These are phyloP conservation scores for Apiospora saccharicola DNA, from an alignment of 2,329 filamentous ascomycete species.

Conservation along the genomic window DNA sequence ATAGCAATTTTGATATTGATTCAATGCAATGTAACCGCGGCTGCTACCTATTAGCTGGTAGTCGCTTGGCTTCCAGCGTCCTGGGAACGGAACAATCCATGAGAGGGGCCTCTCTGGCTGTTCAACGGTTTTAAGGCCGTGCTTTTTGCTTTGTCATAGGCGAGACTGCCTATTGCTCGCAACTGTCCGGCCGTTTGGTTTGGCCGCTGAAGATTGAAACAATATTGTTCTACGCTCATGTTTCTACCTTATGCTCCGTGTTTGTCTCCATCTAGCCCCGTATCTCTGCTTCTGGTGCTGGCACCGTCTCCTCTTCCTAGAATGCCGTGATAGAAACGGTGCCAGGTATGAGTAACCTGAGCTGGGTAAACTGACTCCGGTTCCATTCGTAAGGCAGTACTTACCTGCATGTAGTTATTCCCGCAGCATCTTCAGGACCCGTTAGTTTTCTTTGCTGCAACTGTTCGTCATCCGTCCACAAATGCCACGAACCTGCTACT, in stretches of 20 bases:
- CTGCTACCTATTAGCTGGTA: neutral
- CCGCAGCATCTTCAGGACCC: too few species aligned
- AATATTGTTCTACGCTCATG: slow-evolving; percentile 17
- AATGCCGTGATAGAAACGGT: neutral
- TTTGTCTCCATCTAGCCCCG: slow-evolving; percentile 16
- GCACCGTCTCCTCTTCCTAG: too few species aligned
- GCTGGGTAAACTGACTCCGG: neutral
- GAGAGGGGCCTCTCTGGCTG: neutral
- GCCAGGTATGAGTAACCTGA: too few species aligned
- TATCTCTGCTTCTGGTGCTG: neutral
- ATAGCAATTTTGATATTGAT: neutral
- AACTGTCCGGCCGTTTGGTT: slow-evolving; percentile 18
- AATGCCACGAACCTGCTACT: neutral
- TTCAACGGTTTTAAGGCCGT: slow-evolving; percentile 8
- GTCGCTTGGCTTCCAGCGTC: neutral
- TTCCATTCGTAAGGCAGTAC: too few species aligned
- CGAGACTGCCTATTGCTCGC: slow-evolving; percentile 3
- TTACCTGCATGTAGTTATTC: neutral
- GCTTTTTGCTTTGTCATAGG: slow-evolving; percentile 5
- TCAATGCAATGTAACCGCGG: slow-evolving; percentile 7
- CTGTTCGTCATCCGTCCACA: neutral
- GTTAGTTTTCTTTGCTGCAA: neutral
- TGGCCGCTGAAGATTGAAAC: slow-evolving; percentile 7
- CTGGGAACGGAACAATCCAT: slow-evolving; percentile 8
- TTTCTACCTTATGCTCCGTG: slow-evolving; percentile 17